Percentiles rank a stretch among this genome's conserved stretches.
Evolutionary conservation across 257 asterid genomes (phyloP).

Genomic region (Linaria vulgaris): DNA sequence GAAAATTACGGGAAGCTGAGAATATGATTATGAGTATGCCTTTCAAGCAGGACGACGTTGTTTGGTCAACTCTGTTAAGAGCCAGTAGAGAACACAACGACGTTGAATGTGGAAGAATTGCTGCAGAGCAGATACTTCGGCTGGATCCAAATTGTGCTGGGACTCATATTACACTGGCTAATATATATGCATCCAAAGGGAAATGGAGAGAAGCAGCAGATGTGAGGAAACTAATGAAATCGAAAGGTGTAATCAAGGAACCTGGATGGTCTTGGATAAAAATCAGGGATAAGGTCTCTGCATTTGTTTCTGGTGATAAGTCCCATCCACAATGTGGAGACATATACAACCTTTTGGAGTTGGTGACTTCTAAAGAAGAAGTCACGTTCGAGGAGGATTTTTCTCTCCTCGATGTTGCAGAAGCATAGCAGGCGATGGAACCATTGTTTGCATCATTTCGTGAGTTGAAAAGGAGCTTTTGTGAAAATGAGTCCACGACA

Average conservation of each 20-base stretch:
- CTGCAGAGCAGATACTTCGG: conserved; percentile 62
- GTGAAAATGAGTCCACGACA: neutral
- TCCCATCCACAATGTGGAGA: conserved; percentile 51
- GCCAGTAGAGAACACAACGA: conserved; percentile 74
- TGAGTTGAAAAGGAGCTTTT: neutral
- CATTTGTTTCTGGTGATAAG: conserved; percentile 70
- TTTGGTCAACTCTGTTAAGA: conserved; percentile 81
- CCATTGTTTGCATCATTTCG: neutral
- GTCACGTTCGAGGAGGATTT: conserved; percentile 39
- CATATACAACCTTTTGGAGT: conserved; percentile 50
- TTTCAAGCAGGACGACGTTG: conserved; percentile 64
- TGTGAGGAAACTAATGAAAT: conserved; percentile 72
- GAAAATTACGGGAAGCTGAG: conserved; percentile 69
- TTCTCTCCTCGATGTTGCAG: conserved; percentile 27
- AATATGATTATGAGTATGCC: conserved; percentile 80
- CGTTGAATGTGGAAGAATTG: conserved; percentile 64
- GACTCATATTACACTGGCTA: conserved; percentile 75
- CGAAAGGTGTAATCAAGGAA: conserved; percentile 78
- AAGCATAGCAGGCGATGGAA: conserved; percentile 24
- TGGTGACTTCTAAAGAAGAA: conserved; percentile 41
- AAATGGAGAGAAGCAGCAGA: conserved; percentile 79
- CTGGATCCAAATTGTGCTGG: conserved; percentile 79
- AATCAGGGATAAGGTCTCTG: conserved; percentile 56
- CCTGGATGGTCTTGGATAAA: conserved; percentile 96
- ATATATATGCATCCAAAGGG: conserved; percentile 70